A percentile compares a stretch with the other conserved stretches of the same genome.
Conservation (phyloP, 768 basidiomycete genomes). For the Baorangia bicolor region DNA sequence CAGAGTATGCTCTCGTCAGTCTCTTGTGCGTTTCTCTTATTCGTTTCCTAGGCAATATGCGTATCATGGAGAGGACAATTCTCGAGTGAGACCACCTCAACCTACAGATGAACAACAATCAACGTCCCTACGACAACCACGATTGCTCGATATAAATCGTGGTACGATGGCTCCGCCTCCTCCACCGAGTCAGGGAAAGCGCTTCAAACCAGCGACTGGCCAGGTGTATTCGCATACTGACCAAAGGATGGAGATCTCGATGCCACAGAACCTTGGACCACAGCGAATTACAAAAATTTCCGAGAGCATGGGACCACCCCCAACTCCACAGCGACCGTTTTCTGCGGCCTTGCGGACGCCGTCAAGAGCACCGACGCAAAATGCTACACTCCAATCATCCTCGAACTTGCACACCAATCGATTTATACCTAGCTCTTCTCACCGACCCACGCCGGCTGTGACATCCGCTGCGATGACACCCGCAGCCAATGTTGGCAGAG, state of each 20-base stretch:
- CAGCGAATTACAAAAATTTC: slow-evolving; percentile 24
- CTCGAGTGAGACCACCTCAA: slow-evolving; percentile 39
- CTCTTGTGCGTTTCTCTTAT: slow-evolving; percentile 10
- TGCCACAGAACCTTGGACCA: slow-evolving; percentile 10
- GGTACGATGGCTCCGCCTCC: slow-evolving; percentile 33
- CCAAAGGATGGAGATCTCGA: slow-evolving; percentile 13
- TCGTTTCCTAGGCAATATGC: slow-evolving; percentile 59
- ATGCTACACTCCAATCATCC: slow-evolving; percentile 3
- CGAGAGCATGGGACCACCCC: slow-evolving; percentile 51
- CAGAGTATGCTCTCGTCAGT: slow-evolving; percentile 39
- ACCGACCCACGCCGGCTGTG: slow-evolving; percentile 16
- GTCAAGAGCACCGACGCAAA: slow-evolving; percentile 22
- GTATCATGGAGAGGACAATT: slow-evolving; percentile 51
- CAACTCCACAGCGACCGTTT: slow-evolving; percentile 43
- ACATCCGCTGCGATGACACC: slow-evolving; percentile 22
- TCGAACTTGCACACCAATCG: slow-evolving; percentile 29
- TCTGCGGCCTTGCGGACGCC: slow-evolving; percentile 27
- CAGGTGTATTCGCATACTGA: slow-evolving; percentile 11
- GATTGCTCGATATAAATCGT: slow-evolving; percentile 30
- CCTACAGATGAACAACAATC: slow-evolving; percentile 43
- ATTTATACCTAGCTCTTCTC: slow-evolving; percentile 30
- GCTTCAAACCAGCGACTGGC: slow-evolving; percentile 25
- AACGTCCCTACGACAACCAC: slow-evolving; percentile 40
- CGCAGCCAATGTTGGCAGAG: slow-evolving; percentile 5
- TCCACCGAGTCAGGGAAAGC: slow-evolving; percentile 20